These are phyloP conservation scores for Trichoderma orchidacearum DNA, from an alignment of 495 filamentous ascomycete genomes.

Conservation along the genomic window DNA sequence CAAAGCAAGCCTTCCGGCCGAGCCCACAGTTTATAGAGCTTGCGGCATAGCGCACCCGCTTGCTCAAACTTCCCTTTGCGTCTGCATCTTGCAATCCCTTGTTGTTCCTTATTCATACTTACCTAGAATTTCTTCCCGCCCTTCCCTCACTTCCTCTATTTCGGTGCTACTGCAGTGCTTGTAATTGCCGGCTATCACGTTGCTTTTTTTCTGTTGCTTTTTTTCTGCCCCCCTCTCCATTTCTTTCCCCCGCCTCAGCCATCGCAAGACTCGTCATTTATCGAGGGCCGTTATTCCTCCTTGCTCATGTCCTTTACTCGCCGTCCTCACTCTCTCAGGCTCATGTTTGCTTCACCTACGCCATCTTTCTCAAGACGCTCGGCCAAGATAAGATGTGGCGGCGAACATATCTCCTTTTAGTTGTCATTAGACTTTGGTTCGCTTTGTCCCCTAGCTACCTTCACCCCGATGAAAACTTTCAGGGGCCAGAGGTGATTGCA, in stretches of 20 bases:
- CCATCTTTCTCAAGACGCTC: neutral
- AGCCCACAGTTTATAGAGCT: neutral
- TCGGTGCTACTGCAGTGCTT: neutral
- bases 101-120: neutral
- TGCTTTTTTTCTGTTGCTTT: neutral
- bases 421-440: slow-evolving; percentile 84
- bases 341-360: neutral
- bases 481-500: slow-evolving; percentile 92
- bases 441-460: slow-evolving; percentile 90
- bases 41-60: neutral
- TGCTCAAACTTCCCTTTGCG: neutral
- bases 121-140: neutral
- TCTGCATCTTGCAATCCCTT: neutral
- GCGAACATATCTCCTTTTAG: slow-evolving; percentile 70
- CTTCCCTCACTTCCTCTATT: neutral
- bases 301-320: neutral
- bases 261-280: neutral
- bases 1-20: no score
- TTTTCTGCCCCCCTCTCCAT: neutral
- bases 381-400: slow-evolving; percentile 57
- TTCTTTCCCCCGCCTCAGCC: neutral
- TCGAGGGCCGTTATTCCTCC: neutral
- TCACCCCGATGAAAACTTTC: slow-evolving; percentile 97
- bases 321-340: neutral
- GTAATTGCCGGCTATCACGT: neutral